These are phyloP conservation scores for Tulasnella sp. DNA, from an alignment of 768 basidiomycete species.

Conservation along the genomic window DNA sequence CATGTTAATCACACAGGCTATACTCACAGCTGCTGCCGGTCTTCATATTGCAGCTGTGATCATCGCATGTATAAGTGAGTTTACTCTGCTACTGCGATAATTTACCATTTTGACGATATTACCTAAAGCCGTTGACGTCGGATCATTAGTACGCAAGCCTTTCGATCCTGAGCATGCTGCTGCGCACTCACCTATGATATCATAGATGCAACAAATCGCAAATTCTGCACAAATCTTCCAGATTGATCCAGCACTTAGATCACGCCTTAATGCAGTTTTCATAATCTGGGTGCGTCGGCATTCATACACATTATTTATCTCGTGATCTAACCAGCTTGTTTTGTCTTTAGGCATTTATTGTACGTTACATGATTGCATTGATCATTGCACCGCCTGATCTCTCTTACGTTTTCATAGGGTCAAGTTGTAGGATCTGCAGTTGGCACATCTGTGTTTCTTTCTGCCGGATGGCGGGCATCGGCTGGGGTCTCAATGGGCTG, in stretches of 20 bases:
- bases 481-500: conserved; percentile 49
- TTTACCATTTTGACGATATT: no score
- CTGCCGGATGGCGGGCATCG: conserved; percentile 55
- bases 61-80: conserved; percentile 46
- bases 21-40: conserved; percentile 60
- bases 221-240: no score
- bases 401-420: conserved; percentile 42
- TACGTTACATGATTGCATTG: not conserved
- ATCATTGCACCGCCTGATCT: not conserved
- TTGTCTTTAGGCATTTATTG: conserved; percentile 15
- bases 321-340: not conserved
- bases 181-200: no score
- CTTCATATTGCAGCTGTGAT: conserved; percentile 58
- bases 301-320: not conserved
- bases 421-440: conserved; percentile 74
- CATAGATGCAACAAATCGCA: no score
- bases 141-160: no score
- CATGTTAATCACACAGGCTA: conserved; percentile 40
- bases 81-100: no score
- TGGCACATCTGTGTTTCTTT: conserved; percentile 55
- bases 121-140: no score
- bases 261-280: conserved; percentile 64
- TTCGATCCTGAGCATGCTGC: no score
- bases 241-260: conserved; percentile 36
- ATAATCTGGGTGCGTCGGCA: conserved; percentile 44